A percentile compares a stretch with the other conserved stretches of the same genome.
phyloP scores from a whole-genome alignment of 2,329 filamentous ascomycete species.

The Microcyclospora tardicrescens region DNA sequence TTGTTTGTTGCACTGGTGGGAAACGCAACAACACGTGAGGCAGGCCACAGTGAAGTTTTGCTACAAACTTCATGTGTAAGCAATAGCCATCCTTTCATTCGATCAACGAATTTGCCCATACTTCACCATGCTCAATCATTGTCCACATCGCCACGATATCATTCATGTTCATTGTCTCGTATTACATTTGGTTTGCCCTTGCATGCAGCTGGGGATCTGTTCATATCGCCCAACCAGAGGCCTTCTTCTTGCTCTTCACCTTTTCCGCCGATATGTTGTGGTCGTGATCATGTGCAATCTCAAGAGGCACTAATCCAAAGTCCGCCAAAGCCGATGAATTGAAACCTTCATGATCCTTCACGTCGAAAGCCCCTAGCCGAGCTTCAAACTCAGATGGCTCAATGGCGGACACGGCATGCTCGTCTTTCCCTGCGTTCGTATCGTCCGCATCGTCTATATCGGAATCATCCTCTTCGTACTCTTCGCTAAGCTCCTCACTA shows the following conservation, averaged over 20 bases:
- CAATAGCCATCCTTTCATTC: no score
- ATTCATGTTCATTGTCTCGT: neutral
- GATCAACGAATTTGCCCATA: no score
- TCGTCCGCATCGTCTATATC: constrained; percentile 3
- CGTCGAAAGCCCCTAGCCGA: constrained; percentile 9
- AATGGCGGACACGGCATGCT: constrained; percentile 7
- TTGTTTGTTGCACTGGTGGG: no score
- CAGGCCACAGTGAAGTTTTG: no score
- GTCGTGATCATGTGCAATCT: constrained; percentile 13
- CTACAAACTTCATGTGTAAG: no score
- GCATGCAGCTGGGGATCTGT: no score
- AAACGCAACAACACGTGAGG: no score
- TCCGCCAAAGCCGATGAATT: constrained; percentile 8
- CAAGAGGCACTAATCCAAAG: constrained; percentile 17
- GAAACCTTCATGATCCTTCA: constrained; percentile 8
- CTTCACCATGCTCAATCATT: neutral
- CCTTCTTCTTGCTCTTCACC: constrained; percentile 24
- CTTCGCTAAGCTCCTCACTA: constrained; percentile 25
- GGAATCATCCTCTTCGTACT: constrained; percentile 13
- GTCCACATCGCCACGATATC: no score
- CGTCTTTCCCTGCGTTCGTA: constrained; percentile 3
- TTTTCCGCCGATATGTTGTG: constrained; percentile 18
- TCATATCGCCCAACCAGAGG: constrained; percentile 24
- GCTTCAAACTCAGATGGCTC: constrained; percentile 13
- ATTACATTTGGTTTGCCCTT: neutral